Percentiles rank a stretch among this genome's conserved stretches.
These are phyloP conservation scores for Agaricus sinodeliciosus DNA, from an alignment of 768 basidiomycete species.

Conservation along the genomic window DNA sequence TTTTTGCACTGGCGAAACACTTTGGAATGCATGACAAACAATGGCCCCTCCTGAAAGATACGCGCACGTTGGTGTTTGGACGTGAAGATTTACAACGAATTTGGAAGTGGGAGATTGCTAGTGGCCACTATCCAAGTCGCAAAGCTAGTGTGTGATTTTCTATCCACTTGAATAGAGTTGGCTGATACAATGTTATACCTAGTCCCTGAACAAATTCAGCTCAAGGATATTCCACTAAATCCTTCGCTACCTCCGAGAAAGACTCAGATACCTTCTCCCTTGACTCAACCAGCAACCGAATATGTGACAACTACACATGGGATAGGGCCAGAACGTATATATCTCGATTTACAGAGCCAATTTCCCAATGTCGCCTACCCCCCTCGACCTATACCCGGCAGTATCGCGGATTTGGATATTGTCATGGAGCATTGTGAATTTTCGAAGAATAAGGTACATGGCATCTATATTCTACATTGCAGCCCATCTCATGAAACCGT, in stretches of 20 bases:
- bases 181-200: not conserved
- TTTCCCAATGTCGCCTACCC: conserved; percentile 73
- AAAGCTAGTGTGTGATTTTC: conserved; percentile 51
- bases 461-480: not conserved
- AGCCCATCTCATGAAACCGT: conserved; percentile 3
- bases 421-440: conserved; percentile 95
- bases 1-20: conserved; percentile 55
- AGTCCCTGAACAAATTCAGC: conserved; percentile 70
- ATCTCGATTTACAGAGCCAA: conserved; percentile 61
- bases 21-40: conserved; percentile 56
- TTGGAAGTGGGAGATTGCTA: conserved; percentile 93
- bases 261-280: conserved; percentile 34
- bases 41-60: conserved; percentile 37
- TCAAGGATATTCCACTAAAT: conserved; percentile 53
- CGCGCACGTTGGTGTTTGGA: conserved; percentile 63
- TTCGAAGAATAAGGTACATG: conserved; percentile 60
- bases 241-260: conserved; percentile 62
- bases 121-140: conserved; percentile 90
- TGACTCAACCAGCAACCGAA: conserved; percentile 27
- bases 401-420: conserved; percentile 82
- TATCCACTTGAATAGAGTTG: not conserved
- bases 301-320: conserved; percentile 59
- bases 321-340: conserved; percentile 70
- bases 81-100: conserved; percentile 81
- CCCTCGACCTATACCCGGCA: conserved; percentile 78